These are phyloP conservation scores for Trichoderma sp. DNA, from an alignment of 2,329 filamentous ascomycete species.

Conservation along the genomic window DNA sequence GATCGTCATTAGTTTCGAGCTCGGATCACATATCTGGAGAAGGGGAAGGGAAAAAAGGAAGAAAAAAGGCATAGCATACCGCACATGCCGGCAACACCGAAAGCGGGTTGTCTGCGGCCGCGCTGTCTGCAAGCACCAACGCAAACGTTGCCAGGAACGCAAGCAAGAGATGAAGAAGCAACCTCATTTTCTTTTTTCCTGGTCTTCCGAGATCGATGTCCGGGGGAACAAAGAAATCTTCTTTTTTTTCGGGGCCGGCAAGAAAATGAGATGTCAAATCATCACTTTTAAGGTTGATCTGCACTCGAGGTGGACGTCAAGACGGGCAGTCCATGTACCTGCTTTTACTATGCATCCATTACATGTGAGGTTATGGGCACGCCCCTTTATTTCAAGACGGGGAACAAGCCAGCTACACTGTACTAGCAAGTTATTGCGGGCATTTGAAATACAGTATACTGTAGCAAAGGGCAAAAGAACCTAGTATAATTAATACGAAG, in stretches of 20 bases:
- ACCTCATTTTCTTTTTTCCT: not conserved
- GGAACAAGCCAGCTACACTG: not conserved
- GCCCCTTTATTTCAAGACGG: slow-evolving; percentile 9
- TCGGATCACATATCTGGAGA: not conserved
- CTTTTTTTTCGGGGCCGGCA: not conserved
- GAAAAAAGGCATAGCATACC: not conserved
- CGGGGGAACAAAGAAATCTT: not conserved
- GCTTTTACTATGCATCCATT: not conserved
- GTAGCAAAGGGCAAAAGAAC: not conserved
- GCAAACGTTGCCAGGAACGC: not conserved
- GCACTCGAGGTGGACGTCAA: not conserved
- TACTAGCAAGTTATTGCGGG: not conserved
- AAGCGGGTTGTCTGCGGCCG: not conserved
- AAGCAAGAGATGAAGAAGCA: not conserved
- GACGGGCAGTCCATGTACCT: not conserved
- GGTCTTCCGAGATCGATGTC: not conserved
- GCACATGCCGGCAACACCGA: not conserved
- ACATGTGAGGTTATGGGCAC: not conserved
- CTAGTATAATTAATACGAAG: slow-evolving; percentile 5
- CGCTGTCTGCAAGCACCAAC: not conserved
- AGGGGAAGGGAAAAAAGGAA: not conserved
- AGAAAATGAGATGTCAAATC: not conserved
- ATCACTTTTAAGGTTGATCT: not conserved
- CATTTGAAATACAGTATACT: not conserved
- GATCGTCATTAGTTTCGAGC: not conserved